phyloP scores from a whole-genome alignment of 148 eudicot genomes.

The Pharnaceum exiguum region DNA sequence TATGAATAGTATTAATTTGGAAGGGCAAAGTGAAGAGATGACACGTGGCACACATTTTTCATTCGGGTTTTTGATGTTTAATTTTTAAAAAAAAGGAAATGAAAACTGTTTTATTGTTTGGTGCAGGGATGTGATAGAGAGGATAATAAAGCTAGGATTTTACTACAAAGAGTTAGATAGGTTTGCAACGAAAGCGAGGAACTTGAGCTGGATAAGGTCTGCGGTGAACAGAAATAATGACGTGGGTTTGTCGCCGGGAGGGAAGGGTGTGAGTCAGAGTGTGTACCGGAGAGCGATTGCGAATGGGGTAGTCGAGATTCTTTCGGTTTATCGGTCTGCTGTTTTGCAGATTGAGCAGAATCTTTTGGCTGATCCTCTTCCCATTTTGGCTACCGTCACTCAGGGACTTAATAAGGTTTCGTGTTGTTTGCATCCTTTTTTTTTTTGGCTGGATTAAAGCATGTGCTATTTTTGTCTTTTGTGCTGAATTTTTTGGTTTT shows the following conservation, averaged over 20 bases:
- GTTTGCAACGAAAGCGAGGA: slow-evolving; percentile 71
- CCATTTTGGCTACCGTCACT: slow-evolving; percentile 80
- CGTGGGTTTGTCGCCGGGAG: slow-evolving; percentile 34
- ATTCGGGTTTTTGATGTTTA: not conserved
- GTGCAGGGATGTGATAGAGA: slow-evolving; percentile 87
- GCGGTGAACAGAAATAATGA: too few relatives aligned
- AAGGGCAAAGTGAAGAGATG: too few relatives aligned
- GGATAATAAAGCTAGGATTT: slow-evolving; percentile 78
- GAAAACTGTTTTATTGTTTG: not conserved
- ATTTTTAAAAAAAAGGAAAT: not conserved
- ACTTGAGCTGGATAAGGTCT: slow-evolving; percentile 91
- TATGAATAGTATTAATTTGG: too few relatives aligned
- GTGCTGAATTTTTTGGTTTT: not conserved
- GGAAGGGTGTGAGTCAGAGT: slow-evolving; percentile 58
- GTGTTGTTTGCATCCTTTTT: not conserved
- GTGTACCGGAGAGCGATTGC: slow-evolving; percentile 86
- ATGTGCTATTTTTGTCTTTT: too few relatives aligned
- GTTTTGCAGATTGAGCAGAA: slow-evolving; percentile 91
- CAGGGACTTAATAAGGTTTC: slow-evolving; percentile 91
- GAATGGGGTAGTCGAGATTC: slow-evolving; percentile 90
- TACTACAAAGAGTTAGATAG: slow-evolving; percentile 93
- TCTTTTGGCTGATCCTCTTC: slow-evolving; percentile 78
- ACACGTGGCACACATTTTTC: not conserved
- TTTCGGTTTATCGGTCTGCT: slow-evolving; percentile 87
- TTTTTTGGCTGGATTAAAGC: too few relatives aligned